Evolutionary conservation across 1,284 basidiomycete species (phyloP).

Genomic region (Pseudozyma sp.): DNA sequence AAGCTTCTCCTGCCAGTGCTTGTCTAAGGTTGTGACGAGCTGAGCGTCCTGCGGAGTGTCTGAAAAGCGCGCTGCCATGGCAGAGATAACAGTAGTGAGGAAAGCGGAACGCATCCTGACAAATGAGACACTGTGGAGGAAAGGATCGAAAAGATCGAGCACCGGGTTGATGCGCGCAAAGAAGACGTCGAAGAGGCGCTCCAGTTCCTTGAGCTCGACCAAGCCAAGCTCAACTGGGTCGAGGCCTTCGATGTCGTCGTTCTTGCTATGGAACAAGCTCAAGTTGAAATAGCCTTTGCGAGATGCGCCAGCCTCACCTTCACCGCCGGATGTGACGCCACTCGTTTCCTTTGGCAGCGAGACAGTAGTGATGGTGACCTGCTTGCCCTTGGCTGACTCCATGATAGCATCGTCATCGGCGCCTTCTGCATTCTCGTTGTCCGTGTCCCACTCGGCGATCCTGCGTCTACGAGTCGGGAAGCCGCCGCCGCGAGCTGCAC

Average conservation of each 20-base stretch:
- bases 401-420: constrained; percentile 20
- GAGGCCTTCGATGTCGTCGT: constrained; percentile 51
- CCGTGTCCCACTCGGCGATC: constrained; percentile 49
- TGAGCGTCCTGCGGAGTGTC: constrained; percentile 53
- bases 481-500: constrained; percentile 36
- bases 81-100: constrained; percentile 57
- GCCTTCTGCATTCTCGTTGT: constrained; percentile 43
- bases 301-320: constrained; percentile 54
- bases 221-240: constrained; percentile 55
- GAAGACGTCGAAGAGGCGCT: constrained; percentile 60
- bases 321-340: constrained; percentile 38
- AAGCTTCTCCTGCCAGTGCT: constrained; percentile 56
- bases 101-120: constrained; percentile 58
- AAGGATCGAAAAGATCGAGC: constrained; percentile 58
- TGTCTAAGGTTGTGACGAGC: constrained; percentile 51
- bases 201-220: constrained; percentile 54
- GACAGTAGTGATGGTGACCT: constrained; percentile 34
- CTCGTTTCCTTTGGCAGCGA: constrained; percentile 27
- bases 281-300: constrained; percentile 60
- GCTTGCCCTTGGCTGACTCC: constrained; percentile 43
- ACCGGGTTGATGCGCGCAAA: constrained; percentile 62
- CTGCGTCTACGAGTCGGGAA: constrained; percentile 27
- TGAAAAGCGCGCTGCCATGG: constrained; percentile 56
- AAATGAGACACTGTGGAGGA: constrained; percentile 58
- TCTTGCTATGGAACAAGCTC: constrained; percentile 59